Conservation (phyloP, 805 yeast species). For the Dipodascus albidus region DNA sequence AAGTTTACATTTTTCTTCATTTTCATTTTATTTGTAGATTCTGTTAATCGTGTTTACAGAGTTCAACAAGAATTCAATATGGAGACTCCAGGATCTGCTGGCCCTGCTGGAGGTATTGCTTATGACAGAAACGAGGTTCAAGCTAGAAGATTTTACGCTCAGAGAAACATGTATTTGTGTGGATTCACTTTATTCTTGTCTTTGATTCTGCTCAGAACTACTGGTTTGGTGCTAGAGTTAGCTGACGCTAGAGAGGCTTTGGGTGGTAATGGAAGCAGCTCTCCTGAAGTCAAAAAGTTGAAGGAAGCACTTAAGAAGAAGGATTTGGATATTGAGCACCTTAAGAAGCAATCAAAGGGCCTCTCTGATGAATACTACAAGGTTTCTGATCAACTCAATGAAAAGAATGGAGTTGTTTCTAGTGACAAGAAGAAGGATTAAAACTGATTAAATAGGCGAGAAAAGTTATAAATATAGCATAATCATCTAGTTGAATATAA, state of each 20-base stretch:
- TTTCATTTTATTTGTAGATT: conserved; percentile 71
- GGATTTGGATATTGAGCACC: conserved; percentile 50
- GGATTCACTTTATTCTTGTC: conserved; percentile 92
- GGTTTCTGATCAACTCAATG: conserved; percentile 28
- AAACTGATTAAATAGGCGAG: too few species aligned
- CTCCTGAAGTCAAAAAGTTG: conserved; percentile 36
- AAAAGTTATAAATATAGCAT: too few species aligned
- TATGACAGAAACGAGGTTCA: conserved; percentile 71
- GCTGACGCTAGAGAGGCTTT: conserved; percentile 43
- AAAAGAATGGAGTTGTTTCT: conserved; percentile 14
- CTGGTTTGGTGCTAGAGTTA: conserved; percentile 58
- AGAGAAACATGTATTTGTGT: conserved; percentile 89
- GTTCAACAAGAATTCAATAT: conserved; percentile 45
- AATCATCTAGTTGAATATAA: too few species aligned
- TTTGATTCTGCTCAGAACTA: conserved; percentile 74
- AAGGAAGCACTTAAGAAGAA: conserved; percentile 42
- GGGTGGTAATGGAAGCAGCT: conserved; percentile 26
- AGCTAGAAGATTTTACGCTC: conserved; percentile 89
- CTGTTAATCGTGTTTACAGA: conserved; percentile 70
- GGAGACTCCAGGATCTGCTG: conserved; percentile 23
- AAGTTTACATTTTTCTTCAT: conserved; percentile 80
- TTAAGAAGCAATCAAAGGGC: conserved; percentile 63
- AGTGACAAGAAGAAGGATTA: conserved; percentile 23
- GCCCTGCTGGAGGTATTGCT: conserved; percentile 21
- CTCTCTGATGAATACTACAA: conserved; percentile 55